These are phyloP conservation scores for Saccharum spontaneum DNA, from an alignment of 176 grass and related monocot genomes.

Conservation along the genomic window DNA sequence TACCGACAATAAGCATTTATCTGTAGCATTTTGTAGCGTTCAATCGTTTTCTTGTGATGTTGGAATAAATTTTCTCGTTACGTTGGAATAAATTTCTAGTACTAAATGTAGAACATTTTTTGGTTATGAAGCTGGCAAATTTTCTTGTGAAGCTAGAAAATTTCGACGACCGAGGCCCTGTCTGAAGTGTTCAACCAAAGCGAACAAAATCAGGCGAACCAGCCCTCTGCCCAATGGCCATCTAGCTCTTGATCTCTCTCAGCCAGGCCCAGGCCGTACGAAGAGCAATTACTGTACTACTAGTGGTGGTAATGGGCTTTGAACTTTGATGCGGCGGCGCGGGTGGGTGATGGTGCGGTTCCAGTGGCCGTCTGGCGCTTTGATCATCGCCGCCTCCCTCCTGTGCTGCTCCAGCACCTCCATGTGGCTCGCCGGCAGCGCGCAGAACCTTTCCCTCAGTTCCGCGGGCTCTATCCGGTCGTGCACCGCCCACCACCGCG, in stretches of 20 bases:
- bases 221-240: not conserved
- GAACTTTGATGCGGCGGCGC: not conserved
- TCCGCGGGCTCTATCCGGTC: constrained; percentile 46
- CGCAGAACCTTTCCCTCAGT: constrained; percentile 40
- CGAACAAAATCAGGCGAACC: not conserved
- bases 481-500: constrained; percentile 54
- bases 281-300: not conserved
- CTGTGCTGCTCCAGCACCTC: constrained; percentile 43
- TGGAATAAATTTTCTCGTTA: too few relatives aligned
- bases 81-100: too few relatives aligned
- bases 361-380: constrained; percentile 46
- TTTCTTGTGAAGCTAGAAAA: too few relatives aligned
- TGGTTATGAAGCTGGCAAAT: too few relatives aligned
- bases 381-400: constrained; percentile 41
- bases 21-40: too few relatives aligned
- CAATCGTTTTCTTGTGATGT: too few relatives aligned
- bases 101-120: too few relatives aligned
- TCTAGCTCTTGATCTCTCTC: not conserved
- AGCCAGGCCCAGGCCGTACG: not conserved
- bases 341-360: constrained; percentile 44
- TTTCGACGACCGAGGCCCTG: too few relatives aligned
- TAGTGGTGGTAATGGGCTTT: not conserved
- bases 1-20: too few relatives aligned
- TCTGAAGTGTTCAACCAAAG: too few relatives aligned
- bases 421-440: constrained; percentile 23